These are phyloP conservation scores for Macrolepiota fuliginosa DNA, from an alignment of 768 basidiomycete genomes.

Conservation along the genomic window DNA sequence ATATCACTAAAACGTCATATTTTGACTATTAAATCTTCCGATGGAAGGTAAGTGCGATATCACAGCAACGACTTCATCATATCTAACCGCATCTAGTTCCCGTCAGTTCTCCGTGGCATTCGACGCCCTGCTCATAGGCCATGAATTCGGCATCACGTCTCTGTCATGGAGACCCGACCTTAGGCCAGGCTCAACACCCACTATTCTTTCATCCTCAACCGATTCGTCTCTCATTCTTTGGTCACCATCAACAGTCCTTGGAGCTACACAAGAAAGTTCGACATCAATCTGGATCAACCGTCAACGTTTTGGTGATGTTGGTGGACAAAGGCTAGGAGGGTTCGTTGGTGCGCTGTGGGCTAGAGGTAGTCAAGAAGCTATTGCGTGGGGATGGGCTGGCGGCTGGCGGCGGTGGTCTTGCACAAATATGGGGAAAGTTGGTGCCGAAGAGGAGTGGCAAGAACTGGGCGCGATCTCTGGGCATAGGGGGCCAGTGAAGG, in stretches of 20 bases:
- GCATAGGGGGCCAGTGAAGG: slow-evolving; percentile 76
- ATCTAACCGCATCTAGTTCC: slow-evolving; percentile 21
- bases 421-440: slow-evolving; percentile 16
- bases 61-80: neutral
- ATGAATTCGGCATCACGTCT: slow-evolving; percentile 90
- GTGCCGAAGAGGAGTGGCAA: slow-evolving; percentile 54
- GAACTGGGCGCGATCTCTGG: slow-evolving; percentile 83
- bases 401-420: slow-evolving; percentile 88
- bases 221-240: slow-evolving; percentile 96
- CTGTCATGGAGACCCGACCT: slow-evolving; percentile 72
- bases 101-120: slow-evolving; percentile 78
- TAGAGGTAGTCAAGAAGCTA: slow-evolving; percentile 51
- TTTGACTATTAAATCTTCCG: slow-evolving; percentile 55
- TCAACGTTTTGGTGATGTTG: slow-evolving; percentile 92
- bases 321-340: slow-evolving; percentile 86
- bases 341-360: slow-evolving; percentile 93
- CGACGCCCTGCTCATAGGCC: slow-evolving; percentile 93
- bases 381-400: slow-evolving; percentile 94
- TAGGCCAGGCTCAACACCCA: slow-evolving; percentile 29
- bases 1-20: slow-evolving; percentile 89
- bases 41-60: slow-evolving; percentile 32
- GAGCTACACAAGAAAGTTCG: slow-evolving; percentile 31
- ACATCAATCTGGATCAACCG: slow-evolving; percentile 86
- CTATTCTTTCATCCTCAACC: slow-evolving; percentile 87
- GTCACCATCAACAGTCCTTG: slow-evolving; percentile 65